Evolutionary conservation across 768 basidiomycete species (phyloP), one percentile per base, ranked within the genome.

Genomic region (Tephrocybe sp.): DNA sequence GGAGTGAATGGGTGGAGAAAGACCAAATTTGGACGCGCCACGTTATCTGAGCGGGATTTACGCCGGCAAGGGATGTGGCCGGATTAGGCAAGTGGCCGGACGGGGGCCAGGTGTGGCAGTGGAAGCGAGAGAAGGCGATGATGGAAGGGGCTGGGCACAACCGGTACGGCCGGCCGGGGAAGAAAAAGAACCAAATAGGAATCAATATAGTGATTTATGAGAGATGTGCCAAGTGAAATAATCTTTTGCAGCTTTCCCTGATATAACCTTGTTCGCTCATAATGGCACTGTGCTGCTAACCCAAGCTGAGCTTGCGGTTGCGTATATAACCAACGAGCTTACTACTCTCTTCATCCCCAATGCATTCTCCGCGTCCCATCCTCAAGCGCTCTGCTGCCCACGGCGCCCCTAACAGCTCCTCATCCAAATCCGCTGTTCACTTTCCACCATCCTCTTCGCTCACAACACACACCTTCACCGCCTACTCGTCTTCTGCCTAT

Each of bases 401-500:
- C 52, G 64, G 44, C 32, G 53, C 53, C 57, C 54, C 54, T 54
- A 52, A 61, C 57, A 59, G 60, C 56, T 54, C 65, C 60, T 13
- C 59, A 66, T 48, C 61, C n/a, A n/a, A n/a, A n/a, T n/a, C 69
- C 51, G 71, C 58, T 3, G 77, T 78, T 49, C 77, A 77, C 66
- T 79, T 82, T 57, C 77, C 79, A 22, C 78, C 79, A 16, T 78
- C 78, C 30, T 74, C 79, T 22, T 64, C 74, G 15, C 73, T 82
- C 57, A 77, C 60, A 6, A 61, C 79, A 9, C 67, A 73, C 46
- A 77, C 73, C 19, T 78, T 74, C 54, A 56, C 72, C 44, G 78
- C 73, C 46, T 73, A 87, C 67, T 83, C 79, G 55, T 67, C 85
- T 24, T 62, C 81, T 4, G 69, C 78, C 7, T 92, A 92, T 69